Conservation (phyloP, 2,329 filamentous ascomycete genomes). For the Bipolaris sorokiniana region DNA sequence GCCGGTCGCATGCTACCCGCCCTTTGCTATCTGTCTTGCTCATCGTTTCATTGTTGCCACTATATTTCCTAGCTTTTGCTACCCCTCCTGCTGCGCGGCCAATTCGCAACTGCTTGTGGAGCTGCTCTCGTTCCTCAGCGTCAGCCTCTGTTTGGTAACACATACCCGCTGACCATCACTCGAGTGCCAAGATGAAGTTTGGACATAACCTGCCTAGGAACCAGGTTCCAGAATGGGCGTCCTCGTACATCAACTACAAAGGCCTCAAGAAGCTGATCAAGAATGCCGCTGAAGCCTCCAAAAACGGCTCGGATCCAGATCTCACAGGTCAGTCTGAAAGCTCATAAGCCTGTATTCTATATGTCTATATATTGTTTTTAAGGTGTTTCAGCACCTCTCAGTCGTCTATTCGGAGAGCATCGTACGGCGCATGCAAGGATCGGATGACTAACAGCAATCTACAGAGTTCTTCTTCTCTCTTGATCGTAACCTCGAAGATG, state of each 20-base stretch:
- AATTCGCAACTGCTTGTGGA: not conserved
- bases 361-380: too few relatives aligned
- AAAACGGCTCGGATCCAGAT: constrained; percentile 78
- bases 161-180: constrained; percentile 1
- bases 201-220: constrained; percentile 71
- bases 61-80: constrained; percentile 22
- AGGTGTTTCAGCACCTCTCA: not conserved
- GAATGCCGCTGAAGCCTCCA: constrained; percentile 68
- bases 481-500: constrained; percentile 95
- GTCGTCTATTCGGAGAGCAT: not conserved
- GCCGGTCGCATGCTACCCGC: constrained; percentile 24
- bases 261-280: constrained; percentile 96
- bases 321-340: constrained; percentile 74
- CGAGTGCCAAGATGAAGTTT: constrained; percentile 52
- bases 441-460: constrained; percentile 12
- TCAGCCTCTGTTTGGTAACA: constrained; percentile 1
- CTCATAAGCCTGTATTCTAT: not conserved
- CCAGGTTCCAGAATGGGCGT: constrained; percentile 86
- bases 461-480: constrained; percentile 95
- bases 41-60: constrained; percentile 15
- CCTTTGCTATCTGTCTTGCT: constrained; percentile 14
- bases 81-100: constrained; percentile 17
- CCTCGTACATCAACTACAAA: constrained; percentile 87
- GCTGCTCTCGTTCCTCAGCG: not conserved
- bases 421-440: not conserved